Conservation (phyloP, 192 early-diverging fungal genomes). For the Fimicolochytrium jonesii region DNA sequence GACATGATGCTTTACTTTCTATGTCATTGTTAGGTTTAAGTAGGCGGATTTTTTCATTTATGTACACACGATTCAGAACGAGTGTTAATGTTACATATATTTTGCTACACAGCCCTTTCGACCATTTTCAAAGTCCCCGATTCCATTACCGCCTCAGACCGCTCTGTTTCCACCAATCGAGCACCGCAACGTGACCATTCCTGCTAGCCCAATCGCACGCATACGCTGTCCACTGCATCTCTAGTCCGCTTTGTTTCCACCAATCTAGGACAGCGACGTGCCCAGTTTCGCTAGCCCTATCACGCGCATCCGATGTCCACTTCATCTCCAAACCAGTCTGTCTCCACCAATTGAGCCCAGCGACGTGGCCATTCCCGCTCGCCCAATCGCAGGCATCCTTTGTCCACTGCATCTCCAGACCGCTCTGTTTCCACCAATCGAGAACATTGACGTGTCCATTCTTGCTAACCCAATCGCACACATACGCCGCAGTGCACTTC, state of each 20-base stretch:
- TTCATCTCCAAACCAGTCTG: not conserved
- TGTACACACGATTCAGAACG: too few relatives aligned
- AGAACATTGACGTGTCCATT: not conserved
- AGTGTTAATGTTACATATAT: too few relatives aligned
- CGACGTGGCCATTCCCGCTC: not conserved
- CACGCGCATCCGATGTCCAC: not conserved
- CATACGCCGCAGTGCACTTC: not conserved
- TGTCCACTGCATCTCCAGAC: slow-evolving; percentile 1
- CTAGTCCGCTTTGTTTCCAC: slow-evolving; percentile 9
- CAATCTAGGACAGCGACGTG: not conserved
- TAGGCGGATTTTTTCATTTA: too few relatives aligned
- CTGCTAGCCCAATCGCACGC: not conserved
- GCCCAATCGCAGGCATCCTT: not conserved
- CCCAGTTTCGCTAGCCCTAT: not conserved
- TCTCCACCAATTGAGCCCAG: slow-evolving; percentile 3
- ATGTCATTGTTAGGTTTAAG: too few relatives aligned
- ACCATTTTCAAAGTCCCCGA: too few relatives aligned
- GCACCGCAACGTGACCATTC: slow-evolving; percentile 1
- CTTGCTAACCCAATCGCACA: not conserved
- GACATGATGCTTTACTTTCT: too few relatives aligned
- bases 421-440: not conserved
- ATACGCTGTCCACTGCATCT: not conserved
- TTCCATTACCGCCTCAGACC: too few relatives aligned
- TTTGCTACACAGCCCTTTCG: too few relatives aligned
- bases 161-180: slow-evolving; percentile 9